Evolutionary conservation across 345 rosid species (phyloP).

Genomic region (Sisymbrium irio): DNA sequence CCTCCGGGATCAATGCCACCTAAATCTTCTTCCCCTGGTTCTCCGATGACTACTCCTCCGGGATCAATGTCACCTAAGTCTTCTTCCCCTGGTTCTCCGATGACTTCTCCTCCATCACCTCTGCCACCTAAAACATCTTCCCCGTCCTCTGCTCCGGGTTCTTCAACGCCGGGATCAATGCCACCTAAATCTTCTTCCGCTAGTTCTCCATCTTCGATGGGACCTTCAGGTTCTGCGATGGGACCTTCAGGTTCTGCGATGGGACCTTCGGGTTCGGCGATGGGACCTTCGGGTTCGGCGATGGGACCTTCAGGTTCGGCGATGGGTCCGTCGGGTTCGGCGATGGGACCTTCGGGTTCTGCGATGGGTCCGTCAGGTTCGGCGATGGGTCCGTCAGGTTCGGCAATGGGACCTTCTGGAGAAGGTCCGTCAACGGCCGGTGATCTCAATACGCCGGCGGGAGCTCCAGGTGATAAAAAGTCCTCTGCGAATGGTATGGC

Average conservation of each 20-base stretch:
- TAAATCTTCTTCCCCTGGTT: background rate
- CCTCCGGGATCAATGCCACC: conserved; percentile 11
- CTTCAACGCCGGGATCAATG: conserved; percentile 17
- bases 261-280: too few species aligned
- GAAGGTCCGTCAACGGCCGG: conserved; percentile 20
- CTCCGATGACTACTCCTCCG: background rate
- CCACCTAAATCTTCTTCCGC: conserved; percentile 23
- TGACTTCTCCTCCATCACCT: background rate
- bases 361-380: too few species aligned
- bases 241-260: too few species aligned
- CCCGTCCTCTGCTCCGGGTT: conserved; percentile 19
- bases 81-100: background rate
- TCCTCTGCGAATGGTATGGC: conserved; percentile 18
- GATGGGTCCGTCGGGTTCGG: too few species aligned
- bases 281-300: too few species aligned
- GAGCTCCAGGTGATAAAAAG: conserved; percentile 14
- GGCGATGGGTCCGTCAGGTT: background rate
- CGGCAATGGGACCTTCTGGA: conserved; percentile 11
- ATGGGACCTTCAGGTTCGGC: too few species aligned
- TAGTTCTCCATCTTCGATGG: background rate
- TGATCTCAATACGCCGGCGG: conserved; percentile 18
- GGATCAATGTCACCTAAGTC: background rate
- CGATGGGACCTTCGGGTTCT: too few species aligned
- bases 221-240: too few species aligned
- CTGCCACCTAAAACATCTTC: conserved; percentile 6